Conservation (phyloP, 805 yeast genomes). For the Dipodascus albidus region DNA sequence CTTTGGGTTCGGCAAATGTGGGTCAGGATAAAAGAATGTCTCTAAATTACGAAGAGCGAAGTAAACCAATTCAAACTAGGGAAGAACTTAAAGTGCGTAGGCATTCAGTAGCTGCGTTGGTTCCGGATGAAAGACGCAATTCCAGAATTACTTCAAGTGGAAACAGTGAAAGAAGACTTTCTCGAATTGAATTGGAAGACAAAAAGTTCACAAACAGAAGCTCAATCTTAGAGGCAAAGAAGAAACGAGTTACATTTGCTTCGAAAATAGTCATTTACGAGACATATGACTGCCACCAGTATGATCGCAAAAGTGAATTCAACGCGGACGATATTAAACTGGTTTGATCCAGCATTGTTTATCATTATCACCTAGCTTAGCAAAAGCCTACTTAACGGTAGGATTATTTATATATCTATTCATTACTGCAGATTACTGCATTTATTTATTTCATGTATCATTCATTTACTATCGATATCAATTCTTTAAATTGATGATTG, state of each 20-base stretch:
- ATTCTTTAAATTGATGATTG: too few relatives aligned
- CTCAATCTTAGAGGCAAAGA: background rate
- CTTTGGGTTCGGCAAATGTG: background rate
- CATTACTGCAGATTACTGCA: too few relatives aligned
- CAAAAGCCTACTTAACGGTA: too few relatives aligned
- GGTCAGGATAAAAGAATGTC: background rate
- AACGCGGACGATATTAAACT: background rate
- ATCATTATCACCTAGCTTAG: too few relatives aligned
- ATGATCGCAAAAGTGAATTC: constrained; percentile 80
- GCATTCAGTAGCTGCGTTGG: background rate
- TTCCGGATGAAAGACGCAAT: background rate
- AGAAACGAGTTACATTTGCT: constrained; percentile 48
- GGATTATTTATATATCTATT: too few relatives aligned
- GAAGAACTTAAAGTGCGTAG: background rate
- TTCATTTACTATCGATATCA: background rate
- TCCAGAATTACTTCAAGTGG: background rate
- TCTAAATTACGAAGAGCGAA: background rate
- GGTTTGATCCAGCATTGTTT: background rate
- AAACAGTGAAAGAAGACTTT: background rate
- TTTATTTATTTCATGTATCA: background rate
- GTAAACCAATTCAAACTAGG: background rate
- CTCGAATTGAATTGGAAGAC: background rate
- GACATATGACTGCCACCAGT: constrained; percentile 71
- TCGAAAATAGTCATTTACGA: constrained; percentile 75
- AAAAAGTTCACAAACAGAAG: background rate